Evolutionary conservation across 495 filamentous ascomycete species (phyloP).

Genomic region (Xylaria scruposa): DNA sequence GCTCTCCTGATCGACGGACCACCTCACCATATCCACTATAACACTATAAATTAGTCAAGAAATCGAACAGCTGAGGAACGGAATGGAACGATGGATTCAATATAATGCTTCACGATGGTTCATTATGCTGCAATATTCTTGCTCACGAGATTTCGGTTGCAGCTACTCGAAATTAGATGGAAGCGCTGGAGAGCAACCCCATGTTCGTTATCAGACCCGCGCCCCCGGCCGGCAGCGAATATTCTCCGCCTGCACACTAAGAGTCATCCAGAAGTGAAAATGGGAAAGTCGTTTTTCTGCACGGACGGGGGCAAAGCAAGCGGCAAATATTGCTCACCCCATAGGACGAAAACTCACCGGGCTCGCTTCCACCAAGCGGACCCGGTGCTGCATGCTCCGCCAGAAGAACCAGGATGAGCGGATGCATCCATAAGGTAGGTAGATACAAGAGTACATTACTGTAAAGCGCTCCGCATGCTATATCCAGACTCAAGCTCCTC

Average conservation of each 20-base stretch:
- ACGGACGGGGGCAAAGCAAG: conserved; percentile 1
- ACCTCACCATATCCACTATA: conserved; percentile 17
- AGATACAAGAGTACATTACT: not conserved
- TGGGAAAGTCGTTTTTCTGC: conserved; percentile 20
- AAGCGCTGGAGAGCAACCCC: conserved; percentile 2
- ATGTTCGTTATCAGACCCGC: conserved; percentile 10
- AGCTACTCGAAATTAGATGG: conserved; percentile 21
- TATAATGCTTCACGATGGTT: conserved; percentile 10
- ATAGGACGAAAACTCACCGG: conserved; percentile 26
- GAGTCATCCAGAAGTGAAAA: conserved; percentile 3
- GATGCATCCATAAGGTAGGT: conserved; percentile 5
- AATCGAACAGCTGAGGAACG: conserved; percentile 3
- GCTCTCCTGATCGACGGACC: conserved; percentile 24
- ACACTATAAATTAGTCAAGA: conserved; percentile 1
- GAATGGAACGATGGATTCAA: conserved; percentile 17
- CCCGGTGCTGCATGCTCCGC: conserved; percentile 25
- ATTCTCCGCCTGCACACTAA: conserved; percentile 23
- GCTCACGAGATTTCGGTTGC: conserved; percentile 14
- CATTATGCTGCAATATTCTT: conserved; percentile 7
- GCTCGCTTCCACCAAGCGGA: conserved; percentile 11
- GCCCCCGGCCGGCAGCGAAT: conserved; percentile 22
- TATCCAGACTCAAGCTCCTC: conserved; percentile 1
- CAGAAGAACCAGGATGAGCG: conserved; percentile 10
- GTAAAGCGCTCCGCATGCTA: not conserved
- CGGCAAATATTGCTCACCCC: conserved; percentile 24